Evolutionary conservation across 306 rosid species (phyloP), one percentile per base, ranked within the genome.

Genomic region (Styphnolobium japonicum): DNA sequence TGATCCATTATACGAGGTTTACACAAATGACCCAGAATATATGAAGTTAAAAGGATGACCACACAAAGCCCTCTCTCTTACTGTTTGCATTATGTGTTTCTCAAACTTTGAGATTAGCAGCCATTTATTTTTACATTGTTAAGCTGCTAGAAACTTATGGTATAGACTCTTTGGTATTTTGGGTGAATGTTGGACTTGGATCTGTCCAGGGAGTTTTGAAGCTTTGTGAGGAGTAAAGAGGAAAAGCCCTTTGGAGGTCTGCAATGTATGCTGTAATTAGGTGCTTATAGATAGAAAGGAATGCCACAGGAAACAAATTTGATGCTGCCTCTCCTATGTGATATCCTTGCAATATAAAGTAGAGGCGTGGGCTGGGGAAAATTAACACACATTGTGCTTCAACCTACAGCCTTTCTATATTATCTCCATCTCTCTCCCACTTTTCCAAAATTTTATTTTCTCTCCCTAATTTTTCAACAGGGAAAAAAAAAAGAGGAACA

Each of bases 351-450:
- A n/a, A n/a, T n/a, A n/a, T n/a, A n/a, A n/a, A n/a, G n/a, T n/a
- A n/a, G n/a, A n/a, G n/a, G n/a, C n/a, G 63, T 45, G 29, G 55
- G 63, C 31, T 53, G 19, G 16, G 8, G 4, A 40, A 45, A 80
- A 63, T 39, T 37, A 70, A 79, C 40, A 22, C 6, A 45, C 31
- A 31, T 34, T 52, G 21, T 52, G 61, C 51, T 81, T 65, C 76
- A 55, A 34, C 48, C 70, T 15, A 66, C 10, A 22, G 76, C 60
- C 7, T 63, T 60, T 55, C 48, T 67, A 11, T 36, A 51, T 40
- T 65, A 25, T 56, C 77, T 81, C 51, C 48, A 74, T 74, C 71
- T 73, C 61, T 31, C 39, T 63, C 52, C 74, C 67, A 74, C 42
- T 64, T 66, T 58, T 10, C 27, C 64, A 43, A 46, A 43, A 39